Conservation (phyloP, 805 yeast species). For the Hanseniaspora meyeri region DNA sequence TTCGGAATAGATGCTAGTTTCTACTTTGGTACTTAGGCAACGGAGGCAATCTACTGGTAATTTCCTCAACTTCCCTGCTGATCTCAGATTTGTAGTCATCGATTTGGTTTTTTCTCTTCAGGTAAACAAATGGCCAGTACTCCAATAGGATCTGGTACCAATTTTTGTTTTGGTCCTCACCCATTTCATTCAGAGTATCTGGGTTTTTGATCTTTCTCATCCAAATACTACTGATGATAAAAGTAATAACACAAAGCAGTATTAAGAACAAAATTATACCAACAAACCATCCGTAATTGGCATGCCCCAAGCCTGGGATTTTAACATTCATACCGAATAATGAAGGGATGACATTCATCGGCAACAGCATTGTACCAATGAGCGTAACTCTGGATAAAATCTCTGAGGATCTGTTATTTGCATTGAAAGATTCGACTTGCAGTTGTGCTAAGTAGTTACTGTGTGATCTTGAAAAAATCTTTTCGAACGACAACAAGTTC, state of each 20-base stretch:
- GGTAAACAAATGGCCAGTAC: slow-evolving; percentile 20
- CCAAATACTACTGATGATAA: slow-evolving; percentile 34
- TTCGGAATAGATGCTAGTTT: slow-evolving; percentile 19
- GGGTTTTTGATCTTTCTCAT: slow-evolving; percentile 28
- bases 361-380: slow-evolving; percentile 80
- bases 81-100: slow-evolving; percentile 14
- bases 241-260: slow-evolving; percentile 30
- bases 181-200: slow-evolving; percentile 26
- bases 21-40: slow-evolving; percentile 13
- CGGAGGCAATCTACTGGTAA: slow-evolving; percentile 14
- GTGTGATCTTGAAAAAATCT: slow-evolving; percentile 84
- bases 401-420: slow-evolving; percentile 74
- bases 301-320: slow-evolving; percentile 55
- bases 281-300: slow-evolving; percentile 49
- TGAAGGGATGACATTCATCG: slow-evolving; percentile 82
- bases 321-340: slow-evolving; percentile 89
- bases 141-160: slow-evolving; percentile 13
- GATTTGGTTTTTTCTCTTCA: slow-evolving; percentile 16
- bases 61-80: slow-evolving; percentile 12
- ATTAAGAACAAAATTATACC: slow-evolving; percentile 49
- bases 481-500: slow-evolving; percentile 77
- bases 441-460: slow-evolving; percentile 85
- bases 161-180: slow-evolving; percentile 16
- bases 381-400: slow-evolving; percentile 81
- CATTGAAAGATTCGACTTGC: slow-evolving; percentile 81